Conservation (phyloP, 768 basidiomycete genomes). For the Leccinum uliginosum region DNA sequence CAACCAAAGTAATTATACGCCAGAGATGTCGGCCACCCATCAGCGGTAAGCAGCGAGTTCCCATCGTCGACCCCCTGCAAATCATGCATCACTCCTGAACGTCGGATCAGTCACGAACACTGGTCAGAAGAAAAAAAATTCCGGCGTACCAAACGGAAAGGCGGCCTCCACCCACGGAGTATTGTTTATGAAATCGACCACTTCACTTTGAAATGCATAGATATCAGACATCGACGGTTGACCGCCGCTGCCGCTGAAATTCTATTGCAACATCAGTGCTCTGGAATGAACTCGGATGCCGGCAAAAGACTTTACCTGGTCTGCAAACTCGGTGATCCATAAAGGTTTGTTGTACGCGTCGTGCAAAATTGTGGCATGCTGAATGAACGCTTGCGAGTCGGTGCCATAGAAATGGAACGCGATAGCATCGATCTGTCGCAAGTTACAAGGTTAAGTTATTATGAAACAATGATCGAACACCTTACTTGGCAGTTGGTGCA, state of each 20-base stretch:
- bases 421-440: conserved; percentile 51
- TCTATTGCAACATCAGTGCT: conserved; percentile 30
- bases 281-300: too few relatives aligned
- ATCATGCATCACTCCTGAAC: conserved; percentile 49
- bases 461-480: not conserved
- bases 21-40: conserved; percentile 50
- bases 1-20: conserved; percentile 49
- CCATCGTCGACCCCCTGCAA: conserved; percentile 52
- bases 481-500: conserved; percentile 55
- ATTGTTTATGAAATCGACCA: conserved; percentile 43
- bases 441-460: not conserved
- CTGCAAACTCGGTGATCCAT: conserved; percentile 71
- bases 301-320: conserved; percentile 41
- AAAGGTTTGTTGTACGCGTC: conserved; percentile 41
- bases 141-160: conserved; percentile 58
- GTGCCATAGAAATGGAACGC: conserved; percentile 74
- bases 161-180: conserved; percentile 36
- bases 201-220: conserved; percentile 43
- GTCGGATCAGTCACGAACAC: not conserved
- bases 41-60: conserved; percentile 48
- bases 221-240: conserved; percentile 42
- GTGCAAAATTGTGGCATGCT: conserved; percentile 49
- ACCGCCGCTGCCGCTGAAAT: conserved; percentile 44
- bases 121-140: not conserved
- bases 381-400: conserved; percentile 42